Conservation (phyloP, 257 asterid species). For the Coffea canephora region DNA sequence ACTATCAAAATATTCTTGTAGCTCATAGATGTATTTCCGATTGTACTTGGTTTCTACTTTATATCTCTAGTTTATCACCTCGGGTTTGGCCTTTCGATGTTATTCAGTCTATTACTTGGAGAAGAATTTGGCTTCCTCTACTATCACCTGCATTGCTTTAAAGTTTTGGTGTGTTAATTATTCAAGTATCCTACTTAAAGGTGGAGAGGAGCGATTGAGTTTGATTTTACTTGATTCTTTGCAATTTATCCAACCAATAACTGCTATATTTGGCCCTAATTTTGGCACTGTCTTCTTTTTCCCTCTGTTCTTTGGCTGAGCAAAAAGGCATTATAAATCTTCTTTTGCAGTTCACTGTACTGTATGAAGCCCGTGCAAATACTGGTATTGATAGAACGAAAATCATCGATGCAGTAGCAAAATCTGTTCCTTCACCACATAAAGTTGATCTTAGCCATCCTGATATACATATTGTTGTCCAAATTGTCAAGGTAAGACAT, state of each 20-base stretch:
- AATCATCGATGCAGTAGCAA: constrained; percentile 80
- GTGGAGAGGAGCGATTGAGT: neutral
- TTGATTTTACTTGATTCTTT: neutral
- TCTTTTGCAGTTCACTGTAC: constrained; percentile 67
- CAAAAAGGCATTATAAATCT: constrained; percentile 2
- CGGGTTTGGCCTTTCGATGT: neutral
- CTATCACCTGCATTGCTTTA: neutral
- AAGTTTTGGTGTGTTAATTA: neutral
- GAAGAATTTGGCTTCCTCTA: neutral
- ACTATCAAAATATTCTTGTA: neutral
- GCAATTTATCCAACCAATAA: neutral
- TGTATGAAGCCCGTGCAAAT: constrained; percentile 93
- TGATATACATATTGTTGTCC: constrained; percentile 71
- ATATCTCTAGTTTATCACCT: neutral
- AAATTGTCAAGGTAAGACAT: constrained; percentile 72
- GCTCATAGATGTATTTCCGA: neutral
- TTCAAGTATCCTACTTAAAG: neutral
- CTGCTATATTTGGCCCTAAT: neutral
- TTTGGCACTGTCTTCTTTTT: neutral
- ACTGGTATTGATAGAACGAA: constrained; percentile 76
- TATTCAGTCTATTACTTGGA: neutral
- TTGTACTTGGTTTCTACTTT: neutral
- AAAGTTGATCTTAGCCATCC: constrained; percentile 89
- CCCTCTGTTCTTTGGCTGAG: neutral
- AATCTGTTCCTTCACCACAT: constrained; percentile 69